Percentiles rank a stretch among this genome's conserved stretches.
These are phyloP conservation scores for Raphanus raphanistrum DNA, from an alignment of 345 rosid genomes.

Conservation along the genomic window DNA sequence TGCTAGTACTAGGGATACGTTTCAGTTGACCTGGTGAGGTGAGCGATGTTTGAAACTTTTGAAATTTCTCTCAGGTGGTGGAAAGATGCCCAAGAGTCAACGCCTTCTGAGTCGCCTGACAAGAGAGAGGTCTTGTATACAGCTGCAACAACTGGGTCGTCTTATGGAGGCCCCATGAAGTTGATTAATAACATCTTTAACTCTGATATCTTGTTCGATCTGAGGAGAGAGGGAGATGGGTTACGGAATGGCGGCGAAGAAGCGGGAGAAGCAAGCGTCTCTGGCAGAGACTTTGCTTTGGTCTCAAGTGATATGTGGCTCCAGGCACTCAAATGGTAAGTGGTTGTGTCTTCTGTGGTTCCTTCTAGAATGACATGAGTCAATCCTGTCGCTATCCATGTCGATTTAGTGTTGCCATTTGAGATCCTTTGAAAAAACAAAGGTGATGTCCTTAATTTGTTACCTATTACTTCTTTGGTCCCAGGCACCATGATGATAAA, in stretches of 20 bases:
- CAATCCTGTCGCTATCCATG: slow-evolving; percentile 2
- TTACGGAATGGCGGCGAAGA: slow-evolving; percentile 43
- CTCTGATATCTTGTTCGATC: slow-evolving; percentile 74
- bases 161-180: slow-evolving; percentile 89
- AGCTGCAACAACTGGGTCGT: slow-evolving; percentile 63
- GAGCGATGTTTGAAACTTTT: background rate
- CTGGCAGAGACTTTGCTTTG: slow-evolving; percentile 91
- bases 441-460: slow-evolving; percentile 13
- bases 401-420: background rate
- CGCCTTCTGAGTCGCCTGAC: slow-evolving; percentile 46
- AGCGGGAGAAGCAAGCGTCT: slow-evolving; percentile 71
- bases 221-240: slow-evolving; percentile 70
- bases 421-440: background rate
- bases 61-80: slow-evolving; percentile 71
- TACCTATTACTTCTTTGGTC: slow-evolving; percentile 19
- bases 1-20: background rate
- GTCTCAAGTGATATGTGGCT: slow-evolving; percentile 96
- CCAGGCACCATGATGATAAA: slow-evolving; percentile 85
- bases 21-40: slow-evolving; percentile 4
- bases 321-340: slow-evolving; percentile 86
- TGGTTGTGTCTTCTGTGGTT: background rate
- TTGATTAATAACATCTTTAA: slow-evolving; percentile 82
- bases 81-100: slow-evolving; percentile 73
- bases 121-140: slow-evolving; percentile 69
- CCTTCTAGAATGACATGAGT: slow-evolving; percentile 2